phyloP scores from a whole-genome alignment of 257 asterid genomes.

The Rehmannia glutinosa region DNA sequence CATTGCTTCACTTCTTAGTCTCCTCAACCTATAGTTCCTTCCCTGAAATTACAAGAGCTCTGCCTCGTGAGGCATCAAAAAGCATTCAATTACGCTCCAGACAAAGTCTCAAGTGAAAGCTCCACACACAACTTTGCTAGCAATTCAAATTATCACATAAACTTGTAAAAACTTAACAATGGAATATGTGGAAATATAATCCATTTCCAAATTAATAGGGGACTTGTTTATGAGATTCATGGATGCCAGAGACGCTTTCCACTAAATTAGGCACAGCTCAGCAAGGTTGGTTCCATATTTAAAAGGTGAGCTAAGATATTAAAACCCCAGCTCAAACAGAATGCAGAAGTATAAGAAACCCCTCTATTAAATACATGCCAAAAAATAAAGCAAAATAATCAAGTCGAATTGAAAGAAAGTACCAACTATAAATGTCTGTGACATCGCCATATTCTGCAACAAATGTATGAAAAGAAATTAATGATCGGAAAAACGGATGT shows the following conservation, averaged over 20 bases:
- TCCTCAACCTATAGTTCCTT: not conserved
- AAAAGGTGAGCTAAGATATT: not conserved
- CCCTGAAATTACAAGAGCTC: no score
- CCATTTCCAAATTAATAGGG: not conserved
- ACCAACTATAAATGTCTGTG: constrained; percentile 95
- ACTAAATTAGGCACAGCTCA: not conserved
- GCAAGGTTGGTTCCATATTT: not conserved
- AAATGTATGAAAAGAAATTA: constrained; percentile 16
- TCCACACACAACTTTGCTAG: not conserved
- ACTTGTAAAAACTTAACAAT: not conserved
- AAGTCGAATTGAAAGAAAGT: constrained; percentile 23
- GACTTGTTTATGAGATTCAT: not conserved
- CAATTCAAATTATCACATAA: not conserved
- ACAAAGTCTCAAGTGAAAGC: not conserved
- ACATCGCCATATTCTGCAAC: constrained; percentile 89
- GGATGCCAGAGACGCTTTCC: not conserved
- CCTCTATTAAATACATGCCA: not conserved
- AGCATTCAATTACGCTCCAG: not conserved
- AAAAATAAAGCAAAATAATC: not conserved
- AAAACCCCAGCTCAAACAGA: not conserved
- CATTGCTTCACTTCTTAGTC: not conserved
- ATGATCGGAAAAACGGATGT: not conserved
- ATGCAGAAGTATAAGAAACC: not conserved
- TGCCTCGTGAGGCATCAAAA: not conserved
- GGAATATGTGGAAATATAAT: not conserved